Evolutionary conservation across 768 basidiomycete genomes (phyloP).

Genomic region (Butyriboletus loyo): DNA sequence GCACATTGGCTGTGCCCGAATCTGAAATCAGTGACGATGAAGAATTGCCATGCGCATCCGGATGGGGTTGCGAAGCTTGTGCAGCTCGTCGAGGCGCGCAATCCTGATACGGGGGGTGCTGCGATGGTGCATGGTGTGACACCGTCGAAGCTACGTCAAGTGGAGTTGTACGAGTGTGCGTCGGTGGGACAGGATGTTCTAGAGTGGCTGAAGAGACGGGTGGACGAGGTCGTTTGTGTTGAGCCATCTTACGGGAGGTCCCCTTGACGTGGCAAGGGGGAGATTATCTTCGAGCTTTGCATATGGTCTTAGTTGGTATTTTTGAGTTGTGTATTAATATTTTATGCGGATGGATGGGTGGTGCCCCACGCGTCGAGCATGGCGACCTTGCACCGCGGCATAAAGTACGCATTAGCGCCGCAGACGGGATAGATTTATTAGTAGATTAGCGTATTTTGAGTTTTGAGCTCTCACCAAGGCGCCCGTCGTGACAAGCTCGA

Average conservation of each 20-base stretch:
- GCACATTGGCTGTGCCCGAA: slow-evolving; percentile 63
- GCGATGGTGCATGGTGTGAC: slow-evolving; percentile 43
- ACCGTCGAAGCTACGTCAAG: slow-evolving; percentile 49
- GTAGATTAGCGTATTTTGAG: slow-evolving; percentile 11
- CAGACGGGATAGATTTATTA: not conserved
- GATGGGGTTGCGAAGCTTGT: slow-evolving; percentile 69
- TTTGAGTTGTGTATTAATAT: slow-evolving; percentile 20
- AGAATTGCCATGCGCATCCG: slow-evolving; percentile 60
- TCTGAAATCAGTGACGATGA: slow-evolving; percentile 57
- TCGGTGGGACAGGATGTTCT: slow-evolving; percentile 66
- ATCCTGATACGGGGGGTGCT: slow-evolving; percentile 46
- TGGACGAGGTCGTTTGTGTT: slow-evolving; percentile 60
- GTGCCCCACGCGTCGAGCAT: no score
- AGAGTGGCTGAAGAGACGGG: slow-evolving; percentile 59
- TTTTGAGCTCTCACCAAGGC: slow-evolving; percentile 5
- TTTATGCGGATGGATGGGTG: slow-evolving; percentile 7
- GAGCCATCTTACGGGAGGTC: slow-evolving; percentile 54
- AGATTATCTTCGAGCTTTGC: not conserved
- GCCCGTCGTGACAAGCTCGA: no score
- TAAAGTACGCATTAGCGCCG: slow-evolving; percentile 15
- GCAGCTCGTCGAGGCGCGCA: slow-evolving; percentile 67
- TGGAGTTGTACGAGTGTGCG: slow-evolving; percentile 69
- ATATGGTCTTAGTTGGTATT: slow-evolving; percentile 7
- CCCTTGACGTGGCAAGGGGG: slow-evolving; percentile 3
- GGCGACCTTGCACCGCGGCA: not conserved